Evolutionary conservation across 345 rosid species (phyloP), one percentile per base, ranked within the genome.

Genomic region (Citrus cavaleriei): DNA sequence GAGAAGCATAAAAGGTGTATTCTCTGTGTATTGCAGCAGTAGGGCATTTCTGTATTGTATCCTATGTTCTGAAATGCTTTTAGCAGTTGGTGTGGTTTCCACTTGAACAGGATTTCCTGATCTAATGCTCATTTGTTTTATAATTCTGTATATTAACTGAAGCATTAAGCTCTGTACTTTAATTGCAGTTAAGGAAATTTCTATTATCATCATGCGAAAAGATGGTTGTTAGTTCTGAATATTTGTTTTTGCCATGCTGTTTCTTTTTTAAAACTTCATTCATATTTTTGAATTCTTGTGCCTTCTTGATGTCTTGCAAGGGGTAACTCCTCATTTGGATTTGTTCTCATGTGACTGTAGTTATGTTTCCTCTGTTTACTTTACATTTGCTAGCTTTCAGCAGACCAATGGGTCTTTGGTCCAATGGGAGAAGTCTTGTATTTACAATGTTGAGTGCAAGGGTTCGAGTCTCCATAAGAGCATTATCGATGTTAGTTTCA

Each of bases 131-230:
- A 77, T 77, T 60, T 79, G 79, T 63, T 80, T 75, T 79, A 76
- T 73, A 71, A 70, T 73, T 80, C n/a, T 85, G 82, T 78, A 82
- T 74, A 78, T 80, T 77, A 68, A 74, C 68, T 62, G 73, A 77
- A 65, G 70, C 61, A 84, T 84, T 71, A 55, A 35, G 76, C 57
- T 30, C 72, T 76, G 73, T 75, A 60, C 80, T 83, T 72, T 70
- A 71, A 18, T 32, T 68, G 78, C 75, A 73, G 78, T 38, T 75
- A 30, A 65, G 69, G 40, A 67, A 54, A 55, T 74, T 74, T 75
- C 66, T 75, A 64, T 76, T 73, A 22, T 80, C 54, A 32, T 70
- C 68, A 38, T 74, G 30, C 35, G 8, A 42, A 75, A 68, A 68
- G 72, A 46, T 54, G 78, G 61, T 34, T 72, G 67, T 70, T 34